Evolutionary conservation across 2,329 filamentous ascomycete species (phyloP).

Genomic region (Pseudogymnoascus sp.): DNA sequence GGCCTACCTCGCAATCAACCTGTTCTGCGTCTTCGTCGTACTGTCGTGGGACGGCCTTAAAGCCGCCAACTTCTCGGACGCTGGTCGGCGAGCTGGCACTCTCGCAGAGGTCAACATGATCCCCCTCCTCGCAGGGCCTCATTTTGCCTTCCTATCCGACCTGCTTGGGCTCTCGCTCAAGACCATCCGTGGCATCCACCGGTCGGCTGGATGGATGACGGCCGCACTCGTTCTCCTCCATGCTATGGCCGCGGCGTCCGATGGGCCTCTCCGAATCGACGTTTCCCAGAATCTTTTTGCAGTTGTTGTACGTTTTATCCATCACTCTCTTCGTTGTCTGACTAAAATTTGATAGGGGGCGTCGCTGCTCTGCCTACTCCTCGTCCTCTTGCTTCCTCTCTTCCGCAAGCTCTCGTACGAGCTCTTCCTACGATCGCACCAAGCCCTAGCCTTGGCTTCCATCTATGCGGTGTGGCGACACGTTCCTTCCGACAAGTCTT

Average conservation of each 20-base stretch:
- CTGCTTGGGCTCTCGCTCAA: constrained; percentile 16
- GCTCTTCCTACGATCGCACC: no score
- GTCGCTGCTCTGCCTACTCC: constrained; percentile 4
- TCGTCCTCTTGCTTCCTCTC: constrained; percentile 12
- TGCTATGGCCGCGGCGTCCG: constrained; percentile 10
- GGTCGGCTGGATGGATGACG: constrained; percentile 17
- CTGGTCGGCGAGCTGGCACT: constrained; percentile 8
- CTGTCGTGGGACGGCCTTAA: not conserved
- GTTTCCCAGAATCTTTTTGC: constrained; percentile 12
- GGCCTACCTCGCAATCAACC: not conserved
- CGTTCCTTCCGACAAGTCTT: constrained; percentile 10
- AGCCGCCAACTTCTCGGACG: not conserved
- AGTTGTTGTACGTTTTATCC: constrained; percentile 3
- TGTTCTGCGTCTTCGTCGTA: not conserved
- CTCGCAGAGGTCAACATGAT: constrained; percentile 17
- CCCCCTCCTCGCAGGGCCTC: not conserved
- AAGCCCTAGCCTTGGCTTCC: no score
- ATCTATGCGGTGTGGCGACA: no score
- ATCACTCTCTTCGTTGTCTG: not conserved
- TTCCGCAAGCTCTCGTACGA: constrained; percentile 15
- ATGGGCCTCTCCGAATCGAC: constrained; percentile 9
- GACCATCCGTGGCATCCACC: constrained; percentile 15
- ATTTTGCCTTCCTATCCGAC: no score
- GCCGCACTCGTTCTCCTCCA: constrained; percentile 17
- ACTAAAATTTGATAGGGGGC: not conserved